phyloP scores from a whole-genome alignment of 441 rosid genomes.

The Codiaeum variegatum region DNA sequence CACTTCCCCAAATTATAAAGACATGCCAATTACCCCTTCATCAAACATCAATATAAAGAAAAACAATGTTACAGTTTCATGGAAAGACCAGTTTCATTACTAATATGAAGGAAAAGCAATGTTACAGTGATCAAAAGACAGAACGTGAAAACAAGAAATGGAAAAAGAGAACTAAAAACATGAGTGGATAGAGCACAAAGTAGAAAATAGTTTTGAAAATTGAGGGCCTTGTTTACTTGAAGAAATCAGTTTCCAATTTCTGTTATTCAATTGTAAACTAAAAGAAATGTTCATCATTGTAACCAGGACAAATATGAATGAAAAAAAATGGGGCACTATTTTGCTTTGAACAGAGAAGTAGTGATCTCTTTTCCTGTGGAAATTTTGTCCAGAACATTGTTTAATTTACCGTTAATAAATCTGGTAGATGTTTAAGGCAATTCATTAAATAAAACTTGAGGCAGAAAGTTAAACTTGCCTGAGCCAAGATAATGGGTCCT shows the following conservation, averaged over 20 bases:
- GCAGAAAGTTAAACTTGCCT: constrained; percentile 41
- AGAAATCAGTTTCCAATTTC: neutral
- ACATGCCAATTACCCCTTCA: neutral
- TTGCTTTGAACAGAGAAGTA: neutral
- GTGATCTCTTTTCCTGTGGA: neutral
- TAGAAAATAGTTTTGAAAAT: neutral
- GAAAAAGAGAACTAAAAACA: neutral
- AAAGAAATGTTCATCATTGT: neutral
- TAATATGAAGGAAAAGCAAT: neutral
- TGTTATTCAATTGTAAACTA: neutral
- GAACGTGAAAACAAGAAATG: neutral
- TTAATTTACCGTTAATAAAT: neutral
- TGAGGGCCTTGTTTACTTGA: neutral
- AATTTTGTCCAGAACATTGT: neutral
- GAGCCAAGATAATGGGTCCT: constrained; percentile 94
- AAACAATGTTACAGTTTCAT: neutral
- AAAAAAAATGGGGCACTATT: neutral
- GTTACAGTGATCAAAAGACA: neutral
- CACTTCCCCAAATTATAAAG: neutral
- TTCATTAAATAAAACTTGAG: too few species aligned
- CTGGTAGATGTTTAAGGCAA: neutral
- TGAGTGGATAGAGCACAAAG: neutral
- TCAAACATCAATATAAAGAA: neutral
- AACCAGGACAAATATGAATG: neutral
- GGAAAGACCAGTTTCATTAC: neutral